phyloP scores from a whole-genome alignment of 257 asterid species.

The Gentiana straminea region DNA sequence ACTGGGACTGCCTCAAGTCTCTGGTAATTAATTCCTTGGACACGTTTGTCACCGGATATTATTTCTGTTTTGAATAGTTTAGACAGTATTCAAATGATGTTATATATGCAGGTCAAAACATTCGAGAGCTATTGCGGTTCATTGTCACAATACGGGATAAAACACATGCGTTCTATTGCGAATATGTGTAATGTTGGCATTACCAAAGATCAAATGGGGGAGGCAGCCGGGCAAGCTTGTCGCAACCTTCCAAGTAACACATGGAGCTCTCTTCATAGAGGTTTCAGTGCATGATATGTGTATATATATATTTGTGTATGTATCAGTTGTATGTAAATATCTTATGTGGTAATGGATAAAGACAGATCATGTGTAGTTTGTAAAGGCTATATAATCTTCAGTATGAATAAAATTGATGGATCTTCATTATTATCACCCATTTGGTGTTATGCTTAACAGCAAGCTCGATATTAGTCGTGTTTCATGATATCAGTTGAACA shows the following conservation, averaged over 20 bases:
- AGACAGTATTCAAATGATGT: too few relatives aligned
- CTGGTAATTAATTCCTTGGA: slow-evolving; percentile 28
- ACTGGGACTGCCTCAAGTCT: slow-evolving; percentile 83
- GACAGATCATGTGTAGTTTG: too few relatives aligned
- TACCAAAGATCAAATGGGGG: slow-evolving; percentile 55
- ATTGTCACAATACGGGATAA: slow-evolving; percentile 85
- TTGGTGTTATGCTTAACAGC: too few relatives aligned
- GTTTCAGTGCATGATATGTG: slow-evolving; percentile 69
- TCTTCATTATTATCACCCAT: too few relatives aligned
- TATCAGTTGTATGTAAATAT: too few relatives aligned
- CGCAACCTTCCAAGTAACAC: slow-evolving; percentile 44
- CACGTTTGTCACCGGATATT: too few relatives aligned
- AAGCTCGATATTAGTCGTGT: too few relatives aligned
- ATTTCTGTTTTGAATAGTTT: too few relatives aligned
- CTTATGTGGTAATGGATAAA: too few relatives aligned
- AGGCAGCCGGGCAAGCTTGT: slow-evolving; percentile 76
- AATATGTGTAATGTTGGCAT: slow-evolving; percentile 80
- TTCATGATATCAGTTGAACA: too few relatives aligned
- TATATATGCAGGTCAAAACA: slow-evolving; percentile 3
- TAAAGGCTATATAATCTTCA: too few relatives aligned
- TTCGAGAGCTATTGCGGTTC: slow-evolving; percentile 76
- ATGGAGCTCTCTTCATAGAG: slow-evolving; percentile 73
- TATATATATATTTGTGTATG: not conserved
- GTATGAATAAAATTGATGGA: not conserved
- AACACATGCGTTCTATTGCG: slow-evolving; percentile 81